Evolutionary conservation across 108 stramenopile genomes (phyloP), one percentile per base, ranked within the genome.

Genomic region (Skeletonema marinoi): DNA sequence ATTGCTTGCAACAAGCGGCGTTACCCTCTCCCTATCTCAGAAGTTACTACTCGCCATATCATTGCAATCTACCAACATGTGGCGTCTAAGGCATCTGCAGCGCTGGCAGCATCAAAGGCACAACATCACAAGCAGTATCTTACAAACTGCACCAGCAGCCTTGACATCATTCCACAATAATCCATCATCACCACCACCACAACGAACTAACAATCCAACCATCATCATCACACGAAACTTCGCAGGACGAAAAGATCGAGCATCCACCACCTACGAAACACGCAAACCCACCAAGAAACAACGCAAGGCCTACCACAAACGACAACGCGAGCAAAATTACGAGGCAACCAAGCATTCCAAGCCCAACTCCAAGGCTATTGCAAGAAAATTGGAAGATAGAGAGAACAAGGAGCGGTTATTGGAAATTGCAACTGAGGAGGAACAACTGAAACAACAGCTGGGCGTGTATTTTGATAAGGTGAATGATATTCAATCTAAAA

Each of bases 211-310:
- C 16, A 14, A 46, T 2, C 39, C 39, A 41, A 41, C 12, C 14
- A 46, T 46, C 11, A 46, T 46, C 11, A 46, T 46, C 16, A 39
- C 31, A 12, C 74, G 74, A 13, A 58, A 67, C 56, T 80, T 80
- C 39, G 79, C 79, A 48, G 79, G 79, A n/a, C 59, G 94, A 25
- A 88, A 91, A 50, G 90, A 90, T 65, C 88, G 94, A 14, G 68
- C 78, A 35, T 81, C 84, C 32, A 84, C 90, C 32, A 82, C 88
- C 66, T 44, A 48, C 65, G 82, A 90, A 68, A 66, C 77, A 13
- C 91, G 91, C 3, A 88, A 85, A 5, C 86, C 90, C 29, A 89
- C 90, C 25, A 87, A 78, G 44, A 91, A 91, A 56, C 87, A 91
- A 72, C 70, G 73, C 10, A 89, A 90, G 58, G 66, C 30, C 1